A percentile compares a stretch with the other conserved stretches of the same genome.
phyloP scores from a whole-genome alignment of 1,284 basidiomycete genomes.

The Tremellales sp. region DNA sequence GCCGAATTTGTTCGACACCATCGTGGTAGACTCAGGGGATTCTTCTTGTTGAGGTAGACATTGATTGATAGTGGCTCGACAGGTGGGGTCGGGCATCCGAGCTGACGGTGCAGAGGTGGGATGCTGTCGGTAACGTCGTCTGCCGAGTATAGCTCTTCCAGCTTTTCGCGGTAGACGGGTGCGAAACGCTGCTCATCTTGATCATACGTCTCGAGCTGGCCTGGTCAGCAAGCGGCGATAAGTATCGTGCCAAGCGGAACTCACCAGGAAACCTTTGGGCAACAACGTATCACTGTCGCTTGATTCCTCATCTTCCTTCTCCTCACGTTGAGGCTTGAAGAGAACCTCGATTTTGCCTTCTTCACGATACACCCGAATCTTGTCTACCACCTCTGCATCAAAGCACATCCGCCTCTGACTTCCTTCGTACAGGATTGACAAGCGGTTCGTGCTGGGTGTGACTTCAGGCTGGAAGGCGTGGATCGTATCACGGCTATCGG shows the following conservation, averaged over 20 bases:
- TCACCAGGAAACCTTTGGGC: conserved; percentile 47
- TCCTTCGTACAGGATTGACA: conserved; percentile 71
- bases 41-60: conserved; percentile 71
- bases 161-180: conserved; percentile 23
- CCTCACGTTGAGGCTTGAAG: conserved; percentile 58
- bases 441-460: conserved; percentile 16
- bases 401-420: conserved; percentile 80
- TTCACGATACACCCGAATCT: conserved; percentile 71
- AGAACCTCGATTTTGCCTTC: conserved; percentile 81
- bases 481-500: conserved; percentile 6
- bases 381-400: conserved; percentile 79
- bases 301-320: conserved; percentile 11
- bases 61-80: conserved; percentile 25
- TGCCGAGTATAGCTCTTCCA: conserved; percentile 26
- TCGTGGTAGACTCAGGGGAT: conserved; percentile 86
- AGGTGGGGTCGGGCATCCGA: not conserved
- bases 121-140: conserved; percentile 17
- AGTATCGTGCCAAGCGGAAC: conserved; percentile 13
- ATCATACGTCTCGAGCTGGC: conserved; percentile 46
- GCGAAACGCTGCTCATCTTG: conserved; percentile 40
- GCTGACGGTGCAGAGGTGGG: conserved; percentile 22
- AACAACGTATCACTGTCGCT: conserved; percentile 11
- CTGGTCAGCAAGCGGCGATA: no score
- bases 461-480: not conserved
- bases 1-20: conserved; percentile 94